A percentile compares a stretch with the other conserved stretches of the same genome.
These are phyloP conservation scores for Kokia cookei DNA, from an alignment of 441 rosid genomes.

Conservation along the genomic window DNA sequence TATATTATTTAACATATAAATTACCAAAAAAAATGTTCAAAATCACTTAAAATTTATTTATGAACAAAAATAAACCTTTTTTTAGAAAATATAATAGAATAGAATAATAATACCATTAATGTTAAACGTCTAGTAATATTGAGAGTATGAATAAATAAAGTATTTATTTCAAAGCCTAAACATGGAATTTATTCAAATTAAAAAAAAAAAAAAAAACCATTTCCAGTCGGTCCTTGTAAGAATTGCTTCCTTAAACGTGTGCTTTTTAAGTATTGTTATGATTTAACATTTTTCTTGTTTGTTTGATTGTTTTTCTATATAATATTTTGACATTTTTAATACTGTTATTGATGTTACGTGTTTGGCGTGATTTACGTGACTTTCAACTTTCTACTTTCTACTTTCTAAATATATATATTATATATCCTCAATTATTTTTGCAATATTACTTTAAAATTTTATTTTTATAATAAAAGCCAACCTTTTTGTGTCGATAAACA, in stretches of 20 bases:
- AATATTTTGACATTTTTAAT: not conserved
- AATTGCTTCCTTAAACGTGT: not conserved
- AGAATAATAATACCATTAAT: no score
- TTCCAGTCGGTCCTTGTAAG: not conserved
- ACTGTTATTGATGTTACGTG: conserved; percentile 13
- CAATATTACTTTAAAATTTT: not conserved
- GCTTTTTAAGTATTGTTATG: not conserved
- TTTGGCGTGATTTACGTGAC: conserved; percentile 23
- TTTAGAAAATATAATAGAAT: no score
- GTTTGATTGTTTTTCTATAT: not conserved
- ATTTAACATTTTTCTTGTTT: not conserved
- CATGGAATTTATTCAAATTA: not conserved
- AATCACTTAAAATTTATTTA: no score
- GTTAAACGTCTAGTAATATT: no score
- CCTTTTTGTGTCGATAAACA: not conserved
- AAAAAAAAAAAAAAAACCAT: not conserved
- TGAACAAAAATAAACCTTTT: no score
- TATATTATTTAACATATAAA: no score
- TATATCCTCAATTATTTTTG: not conserved
- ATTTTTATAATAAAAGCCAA: not conserved
- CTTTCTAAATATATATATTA: not conserved
- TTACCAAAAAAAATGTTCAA: no score
- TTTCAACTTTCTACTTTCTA: not conserved
- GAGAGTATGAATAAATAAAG: no score
- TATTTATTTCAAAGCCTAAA: not conserved